Conservation (phyloP, 2,329 filamentous ascomycete genomes). For the Claviceps paspali region DNA sequence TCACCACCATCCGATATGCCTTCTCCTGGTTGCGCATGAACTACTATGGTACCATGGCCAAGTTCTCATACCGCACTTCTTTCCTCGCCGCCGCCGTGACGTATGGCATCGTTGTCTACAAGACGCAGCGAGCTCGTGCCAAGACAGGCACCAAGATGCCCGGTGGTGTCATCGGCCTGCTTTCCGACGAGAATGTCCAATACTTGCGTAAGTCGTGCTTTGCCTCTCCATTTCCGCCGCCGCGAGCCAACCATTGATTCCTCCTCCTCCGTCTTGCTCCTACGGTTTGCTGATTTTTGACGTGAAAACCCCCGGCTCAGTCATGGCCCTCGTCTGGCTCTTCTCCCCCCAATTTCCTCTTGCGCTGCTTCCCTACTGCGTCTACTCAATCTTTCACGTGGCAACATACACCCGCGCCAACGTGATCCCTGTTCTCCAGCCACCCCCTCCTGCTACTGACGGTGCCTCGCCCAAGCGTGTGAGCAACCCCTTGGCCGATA, state of each 20-base stretch:
- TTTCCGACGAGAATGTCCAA: slow-evolving; percentile 90
- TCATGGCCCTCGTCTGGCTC: slow-evolving; percentile 91
- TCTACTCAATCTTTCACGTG: slow-evolving; percentile 98
- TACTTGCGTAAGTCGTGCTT: slow-evolving; percentile 59
- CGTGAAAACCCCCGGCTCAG: too few species aligned
- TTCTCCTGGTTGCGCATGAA: slow-evolving; percentile 84
- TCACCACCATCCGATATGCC: slow-evolving; percentile 68
- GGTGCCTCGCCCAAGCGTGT: slow-evolving; percentile 38
- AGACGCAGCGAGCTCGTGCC: slow-evolving; percentile 77
- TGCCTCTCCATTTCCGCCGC: too few species aligned
- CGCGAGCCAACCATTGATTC: too few species aligned
- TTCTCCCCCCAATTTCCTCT: slow-evolving; percentile 77
- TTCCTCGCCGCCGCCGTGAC: slow-evolving; percentile 82
- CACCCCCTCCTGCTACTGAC: slow-evolving; percentile 42
- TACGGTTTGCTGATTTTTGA: too few species aligned
- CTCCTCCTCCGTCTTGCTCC: too few species aligned
- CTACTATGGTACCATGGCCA: slow-evolving; percentile 61
- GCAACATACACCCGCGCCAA: slow-evolving; percentile 92
- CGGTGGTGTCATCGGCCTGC: slow-evolving; percentile 46
- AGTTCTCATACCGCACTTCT: slow-evolving; percentile 75
- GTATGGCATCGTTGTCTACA: slow-evolving; percentile 98
- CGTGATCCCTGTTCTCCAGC: slow-evolving; percentile 73
- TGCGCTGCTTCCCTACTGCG: slow-evolving; percentile 81
- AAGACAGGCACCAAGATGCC: slow-evolving; percentile 53
- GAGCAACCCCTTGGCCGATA: slow-evolving; percentile 54